phyloP scores from a whole-genome alignment of 108 stramenopile genomes.

The Bacterosira constricta region DNA sequence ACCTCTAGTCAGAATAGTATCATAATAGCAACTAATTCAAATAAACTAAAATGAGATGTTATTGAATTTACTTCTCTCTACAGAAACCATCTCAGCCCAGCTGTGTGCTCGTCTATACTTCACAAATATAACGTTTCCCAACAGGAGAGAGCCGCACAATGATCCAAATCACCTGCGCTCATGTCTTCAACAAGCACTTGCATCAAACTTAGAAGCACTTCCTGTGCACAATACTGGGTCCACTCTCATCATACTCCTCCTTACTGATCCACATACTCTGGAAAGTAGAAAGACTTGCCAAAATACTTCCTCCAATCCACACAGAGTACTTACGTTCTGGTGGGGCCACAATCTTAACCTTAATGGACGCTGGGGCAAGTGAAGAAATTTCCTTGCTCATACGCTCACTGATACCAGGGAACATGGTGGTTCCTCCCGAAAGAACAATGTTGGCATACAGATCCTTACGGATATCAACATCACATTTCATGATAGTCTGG shows the following conservation, averaged over 20 bases:
- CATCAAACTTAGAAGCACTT: constrained; percentile 79
- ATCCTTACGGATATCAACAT: constrained; percentile 99
- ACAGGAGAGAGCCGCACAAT: too few relatives aligned
- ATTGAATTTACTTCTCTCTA: background rate
- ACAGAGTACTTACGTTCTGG: constrained; percentile 99
- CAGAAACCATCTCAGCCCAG: background rate
- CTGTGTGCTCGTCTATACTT: too few relatives aligned
- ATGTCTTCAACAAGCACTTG: background rate
- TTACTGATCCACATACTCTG: constrained; percentile 99
- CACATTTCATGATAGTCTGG: constrained; percentile 99
- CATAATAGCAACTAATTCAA: too few relatives aligned
- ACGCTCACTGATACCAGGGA: constrained; percentile 98
- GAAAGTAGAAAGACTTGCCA: constrained; percentile 98
- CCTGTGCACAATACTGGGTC: constrained; percentile 98
- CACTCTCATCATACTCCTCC: constrained; percentile 99
- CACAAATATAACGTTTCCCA: too few relatives aligned
- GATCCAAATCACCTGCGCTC: background rate
- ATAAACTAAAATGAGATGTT: too few relatives aligned
- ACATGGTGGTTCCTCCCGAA: constrained; percentile 98
- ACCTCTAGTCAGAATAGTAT: too few relatives aligned
- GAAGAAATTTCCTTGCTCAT: constrained; percentile 99
- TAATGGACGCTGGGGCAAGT: constrained; percentile 93
- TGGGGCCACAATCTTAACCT: constrained; percentile 99
- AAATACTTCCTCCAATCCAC: constrained; percentile 99
- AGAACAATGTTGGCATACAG: constrained; percentile 94